Evolutionary conservation across 805 yeast species (phyloP).

Genomic region (Candida suzukii): DNA sequence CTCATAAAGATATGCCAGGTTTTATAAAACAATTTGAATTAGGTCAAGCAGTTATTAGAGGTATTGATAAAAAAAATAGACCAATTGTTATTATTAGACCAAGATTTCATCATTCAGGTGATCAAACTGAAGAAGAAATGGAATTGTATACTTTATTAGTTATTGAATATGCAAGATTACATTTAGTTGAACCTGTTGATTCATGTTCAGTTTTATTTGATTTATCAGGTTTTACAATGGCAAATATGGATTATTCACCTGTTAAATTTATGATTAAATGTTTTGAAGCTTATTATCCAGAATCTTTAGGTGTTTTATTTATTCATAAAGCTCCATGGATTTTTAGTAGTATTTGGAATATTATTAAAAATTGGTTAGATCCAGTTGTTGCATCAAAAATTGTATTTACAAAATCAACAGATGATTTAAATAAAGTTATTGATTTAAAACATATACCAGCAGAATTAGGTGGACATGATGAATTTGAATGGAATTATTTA

Average conservation of each 20-base stretch:
- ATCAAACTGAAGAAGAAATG: conserved; percentile 63
- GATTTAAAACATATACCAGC: conserved; percentile 55
- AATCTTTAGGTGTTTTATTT: conserved; percentile 74
- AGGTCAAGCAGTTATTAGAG: conserved; percentile 70
- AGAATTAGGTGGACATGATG: conserved; percentile 69
- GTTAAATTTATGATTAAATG: conserved; percentile 84
- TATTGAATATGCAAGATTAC: conserved; percentile 78
- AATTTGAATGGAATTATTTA: conserved; percentile 49
- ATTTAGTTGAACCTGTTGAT: conserved; percentile 68
- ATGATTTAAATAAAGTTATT: conserved; percentile 62
- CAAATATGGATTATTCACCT: conserved; percentile 89
- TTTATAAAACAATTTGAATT: conserved; percentile 49
- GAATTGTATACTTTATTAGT: conserved; percentile 67
- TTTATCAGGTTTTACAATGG: conserved; percentile 74
- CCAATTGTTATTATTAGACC: conserved; percentile 83
- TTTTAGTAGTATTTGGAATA: conserved; percentile 89
- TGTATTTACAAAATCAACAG: conserved; percentile 63
- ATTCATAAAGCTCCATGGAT: conserved; percentile 97
- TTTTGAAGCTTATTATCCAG: conserved; percentile 96
- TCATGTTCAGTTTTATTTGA: conserved; percentile 83
- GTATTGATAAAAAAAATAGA: conserved; percentile 63
- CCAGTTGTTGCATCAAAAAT: conserved; percentile 94
- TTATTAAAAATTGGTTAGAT: conserved; percentile 89
- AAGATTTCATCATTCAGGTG: conserved; percentile 61
- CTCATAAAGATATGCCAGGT: conserved; percentile 36